These are phyloP conservation scores for Apiospora rasikravindrae DNA, from an alignment of 2,329 filamentous ascomycete species.

Conservation along the genomic window DNA sequence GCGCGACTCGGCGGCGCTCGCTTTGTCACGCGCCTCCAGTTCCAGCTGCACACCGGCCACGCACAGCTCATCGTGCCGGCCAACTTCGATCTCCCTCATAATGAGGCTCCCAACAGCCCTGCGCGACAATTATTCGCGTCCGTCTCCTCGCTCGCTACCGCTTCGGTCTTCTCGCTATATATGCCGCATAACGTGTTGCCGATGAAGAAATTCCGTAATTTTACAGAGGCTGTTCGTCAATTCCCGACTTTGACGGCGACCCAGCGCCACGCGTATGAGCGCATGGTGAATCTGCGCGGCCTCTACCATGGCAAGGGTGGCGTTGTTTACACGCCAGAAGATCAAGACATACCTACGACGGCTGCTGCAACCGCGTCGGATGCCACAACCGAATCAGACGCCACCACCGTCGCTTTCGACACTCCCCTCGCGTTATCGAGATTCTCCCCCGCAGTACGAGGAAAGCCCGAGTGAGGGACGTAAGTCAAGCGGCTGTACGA, in stretches of 20 bases:
- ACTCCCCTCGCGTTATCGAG: background rate
- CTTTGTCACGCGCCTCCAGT: conserved; percentile 7
- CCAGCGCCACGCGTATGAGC: conserved; percentile 15
- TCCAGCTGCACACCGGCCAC: background rate
- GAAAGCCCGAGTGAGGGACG: background rate
- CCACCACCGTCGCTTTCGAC: background rate
- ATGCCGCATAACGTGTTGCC: conserved; percentile 9
- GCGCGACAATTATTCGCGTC: background rate
- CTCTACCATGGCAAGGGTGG: conserved; percentile 12
- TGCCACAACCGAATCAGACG: background rate
- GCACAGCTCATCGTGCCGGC: conserved; percentile 2
- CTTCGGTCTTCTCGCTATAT: background rate
- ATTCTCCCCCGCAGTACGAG: conserved; percentile 8
- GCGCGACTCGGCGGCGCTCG: background rate
- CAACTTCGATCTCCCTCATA: background rate
- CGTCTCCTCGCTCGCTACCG: background rate
- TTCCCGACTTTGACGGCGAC: background rate
- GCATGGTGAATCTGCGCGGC: conserved; percentile 12
- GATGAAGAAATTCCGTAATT: background rate
- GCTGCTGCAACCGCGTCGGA: background rate
- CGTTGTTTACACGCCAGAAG: background rate
- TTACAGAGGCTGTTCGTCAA: background rate
- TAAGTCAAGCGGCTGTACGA: background rate
- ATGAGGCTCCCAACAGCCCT: background rate
- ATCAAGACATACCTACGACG: background rate